phyloP scores from a whole-genome alignment of 2,329 filamentous ascomycete genomes.

The Venturia effusa region DNA sequence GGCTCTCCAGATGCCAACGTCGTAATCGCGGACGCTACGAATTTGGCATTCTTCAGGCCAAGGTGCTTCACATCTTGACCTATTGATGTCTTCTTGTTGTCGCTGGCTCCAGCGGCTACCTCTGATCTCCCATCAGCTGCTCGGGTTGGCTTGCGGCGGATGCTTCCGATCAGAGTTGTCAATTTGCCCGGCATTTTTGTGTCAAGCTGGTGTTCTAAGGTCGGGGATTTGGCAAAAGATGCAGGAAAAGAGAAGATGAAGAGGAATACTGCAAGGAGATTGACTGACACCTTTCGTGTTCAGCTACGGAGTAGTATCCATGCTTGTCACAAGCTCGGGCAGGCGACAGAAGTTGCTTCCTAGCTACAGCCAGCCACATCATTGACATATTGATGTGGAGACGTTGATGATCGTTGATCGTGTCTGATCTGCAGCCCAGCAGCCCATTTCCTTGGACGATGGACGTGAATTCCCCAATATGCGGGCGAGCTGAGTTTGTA shows the following conservation, averaged over 20 bases:
- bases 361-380: neutral
- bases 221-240: neutral
- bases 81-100: constrained; percentile 29
- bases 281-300: neutral
- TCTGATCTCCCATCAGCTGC: constrained; percentile 33
- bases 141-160: constrained; percentile 35
- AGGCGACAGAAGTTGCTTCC: neutral
- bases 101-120: constrained; percentile 21
- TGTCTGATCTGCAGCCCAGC: neutral
- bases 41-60: constrained; percentile 28
- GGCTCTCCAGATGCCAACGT: constrained; percentile 35
- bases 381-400: neutral
- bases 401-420: neutral
- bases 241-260: neutral
- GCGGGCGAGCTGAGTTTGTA: neutral
- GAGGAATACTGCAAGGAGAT: neutral
- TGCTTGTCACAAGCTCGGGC: neutral
- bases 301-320: neutral
- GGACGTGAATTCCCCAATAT: neutral
- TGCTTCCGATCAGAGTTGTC: constrained; percentile 32
- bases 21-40: constrained; percentile 29
- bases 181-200: constrained; percentile 22
- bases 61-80: constrained; percentile 30
- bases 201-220: neutral
- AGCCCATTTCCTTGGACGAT: neutral